Evolutionary conservation across 1,284 basidiomycete species (phyloP).

Genomic region (Ustilago cynodontis): DNA sequence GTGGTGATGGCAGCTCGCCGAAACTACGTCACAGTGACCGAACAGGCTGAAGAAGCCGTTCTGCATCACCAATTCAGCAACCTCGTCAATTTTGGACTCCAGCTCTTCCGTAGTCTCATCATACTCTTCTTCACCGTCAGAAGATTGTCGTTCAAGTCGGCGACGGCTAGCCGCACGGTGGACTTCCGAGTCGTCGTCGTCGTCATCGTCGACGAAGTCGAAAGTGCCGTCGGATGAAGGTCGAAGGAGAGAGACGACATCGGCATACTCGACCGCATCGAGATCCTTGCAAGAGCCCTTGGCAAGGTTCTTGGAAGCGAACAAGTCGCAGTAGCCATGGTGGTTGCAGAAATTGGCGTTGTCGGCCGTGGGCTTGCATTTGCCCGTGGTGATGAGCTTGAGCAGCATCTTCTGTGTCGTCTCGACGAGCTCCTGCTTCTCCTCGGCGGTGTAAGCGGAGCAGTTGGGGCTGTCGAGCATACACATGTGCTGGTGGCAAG

Average conservation of each 20-base stretch:
- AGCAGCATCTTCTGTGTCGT: constrained; percentile 4
- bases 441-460: not conserved
- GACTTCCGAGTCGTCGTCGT: not conserved
- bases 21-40: no score
- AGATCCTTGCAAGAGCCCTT: not conserved
- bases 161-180: not conserved
- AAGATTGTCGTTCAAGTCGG: not conserved
- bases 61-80: no score
- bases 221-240: constrained; percentile 12
- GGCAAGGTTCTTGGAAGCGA: not conserved
- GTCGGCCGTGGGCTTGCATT: not conserved
- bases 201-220: constrained; percentile 5
- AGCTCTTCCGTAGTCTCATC: not conserved
- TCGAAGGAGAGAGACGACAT: not conserved
- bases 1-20: no score
- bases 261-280: not conserved
- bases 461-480: constrained; percentile 8
- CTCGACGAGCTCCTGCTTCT: constrained; percentile 2
- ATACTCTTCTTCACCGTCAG: not conserved
- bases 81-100: no score
- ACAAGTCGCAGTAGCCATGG: constrained; percentile 24
- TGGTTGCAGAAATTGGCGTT: constrained; percentile 11
- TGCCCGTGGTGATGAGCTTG: constrained; percentile 13
- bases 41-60: no score
- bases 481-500: constrained; percentile 7